These are phyloP conservation scores for Pezicula carpinea DNA, from an alignment of 2,329 filamentous ascomycete species.

Conservation along the genomic window DNA sequence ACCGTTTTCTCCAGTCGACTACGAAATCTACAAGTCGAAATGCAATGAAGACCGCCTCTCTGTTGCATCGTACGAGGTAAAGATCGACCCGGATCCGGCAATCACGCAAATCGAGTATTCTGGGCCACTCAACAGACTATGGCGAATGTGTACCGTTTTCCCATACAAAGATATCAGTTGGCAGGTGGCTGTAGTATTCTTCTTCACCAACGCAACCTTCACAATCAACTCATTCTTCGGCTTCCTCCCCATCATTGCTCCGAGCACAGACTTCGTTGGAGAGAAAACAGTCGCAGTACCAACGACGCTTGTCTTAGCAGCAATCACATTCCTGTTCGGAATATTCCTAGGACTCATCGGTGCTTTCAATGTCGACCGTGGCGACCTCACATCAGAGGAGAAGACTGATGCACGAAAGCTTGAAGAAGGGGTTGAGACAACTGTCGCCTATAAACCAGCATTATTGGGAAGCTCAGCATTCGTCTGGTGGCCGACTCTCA, in stretches of 20 bases:
- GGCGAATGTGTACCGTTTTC: constrained; percentile 2
- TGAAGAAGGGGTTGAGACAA: neutral
- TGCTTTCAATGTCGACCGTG: constrained; percentile 4
- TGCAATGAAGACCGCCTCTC: constrained; percentile 1
- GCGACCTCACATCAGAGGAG: neutral
- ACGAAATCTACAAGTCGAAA: neutral
- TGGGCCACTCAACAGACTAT: neutral
- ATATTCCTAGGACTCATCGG: neutral
- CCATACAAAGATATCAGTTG: constrained; percentile 2
- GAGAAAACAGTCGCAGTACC: neutral
- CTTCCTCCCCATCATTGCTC: neutral
- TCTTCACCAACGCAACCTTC: neutral
- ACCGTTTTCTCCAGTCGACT: neutral
- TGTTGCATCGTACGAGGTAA: neutral
- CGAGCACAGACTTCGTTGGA: neutral
- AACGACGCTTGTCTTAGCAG: neutral
- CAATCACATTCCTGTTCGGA: neutral
- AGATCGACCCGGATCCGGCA: neutral
- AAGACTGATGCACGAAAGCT: neutral
- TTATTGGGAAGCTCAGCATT: neutral
- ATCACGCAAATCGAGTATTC: constrained; percentile 1
- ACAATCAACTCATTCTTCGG: constrained; percentile 1
- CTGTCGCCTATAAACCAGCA: constrained; percentile 1
- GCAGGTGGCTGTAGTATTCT: constrained; percentile 1
- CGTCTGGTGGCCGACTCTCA: constrained; percentile 1